phyloP scores from a whole-genome alignment of 345 rosid species.

The Eucalyptus grandis region DNA sequence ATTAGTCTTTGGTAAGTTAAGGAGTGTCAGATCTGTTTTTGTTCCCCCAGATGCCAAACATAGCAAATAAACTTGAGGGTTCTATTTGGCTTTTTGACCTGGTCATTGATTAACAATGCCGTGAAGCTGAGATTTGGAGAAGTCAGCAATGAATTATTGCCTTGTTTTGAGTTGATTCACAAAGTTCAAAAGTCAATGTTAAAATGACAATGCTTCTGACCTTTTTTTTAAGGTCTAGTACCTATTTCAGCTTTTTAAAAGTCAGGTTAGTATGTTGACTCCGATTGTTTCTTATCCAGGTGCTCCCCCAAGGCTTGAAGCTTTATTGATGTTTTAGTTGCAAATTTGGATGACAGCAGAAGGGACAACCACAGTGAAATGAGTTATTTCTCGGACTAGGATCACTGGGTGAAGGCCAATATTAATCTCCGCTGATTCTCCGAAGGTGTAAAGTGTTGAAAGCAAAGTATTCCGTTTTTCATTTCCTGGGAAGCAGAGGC shows the following conservation, averaged over 20 bases:
- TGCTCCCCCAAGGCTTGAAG: background rate
- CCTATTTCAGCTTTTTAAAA: background rate
- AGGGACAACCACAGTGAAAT: background rate
- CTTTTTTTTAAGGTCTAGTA: background rate
- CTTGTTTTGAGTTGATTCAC: background rate
- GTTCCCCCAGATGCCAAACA: background rate
- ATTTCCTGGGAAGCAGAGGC: background rate
- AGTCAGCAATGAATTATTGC: background rate
- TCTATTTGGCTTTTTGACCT: background rate
- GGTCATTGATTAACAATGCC: background rate
- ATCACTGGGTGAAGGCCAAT: background rate
- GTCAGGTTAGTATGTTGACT: background rate
- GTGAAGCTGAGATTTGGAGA: background rate
- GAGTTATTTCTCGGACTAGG: background rate
- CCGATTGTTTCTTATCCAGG: background rate
- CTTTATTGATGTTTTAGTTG: background rate
- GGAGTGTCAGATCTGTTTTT: background rate
- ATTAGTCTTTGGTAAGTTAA: background rate
- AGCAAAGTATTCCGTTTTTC: background rate
- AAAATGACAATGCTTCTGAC: background rate
- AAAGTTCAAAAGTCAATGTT: background rate
- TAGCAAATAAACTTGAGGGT: background rate
- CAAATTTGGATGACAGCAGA: background rate
- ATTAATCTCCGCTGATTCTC: background rate
- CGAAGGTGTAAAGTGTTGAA: background rate